Evolutionary conservation across 306 rosid genomes (phyloP).

Genomic region (Castanea crenata): DNA sequence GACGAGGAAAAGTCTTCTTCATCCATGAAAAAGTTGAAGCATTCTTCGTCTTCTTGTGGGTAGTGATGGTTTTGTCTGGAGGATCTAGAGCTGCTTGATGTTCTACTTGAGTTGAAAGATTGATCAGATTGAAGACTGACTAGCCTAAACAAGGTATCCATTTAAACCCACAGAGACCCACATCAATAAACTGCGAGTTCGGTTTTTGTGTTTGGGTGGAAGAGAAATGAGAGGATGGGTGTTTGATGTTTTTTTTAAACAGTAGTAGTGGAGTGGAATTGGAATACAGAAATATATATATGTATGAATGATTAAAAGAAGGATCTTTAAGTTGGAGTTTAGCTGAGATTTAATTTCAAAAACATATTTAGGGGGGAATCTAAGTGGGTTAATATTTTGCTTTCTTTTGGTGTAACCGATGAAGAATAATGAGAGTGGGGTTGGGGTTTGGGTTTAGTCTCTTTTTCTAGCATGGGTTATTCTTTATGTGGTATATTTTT

Average conservation of each 20-base stretch:
- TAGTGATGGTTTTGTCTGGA: constrained; percentile 45
- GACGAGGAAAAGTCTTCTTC: constrained; percentile 90
- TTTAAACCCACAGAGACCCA: constrained; percentile 50
- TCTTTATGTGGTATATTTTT: constrained; percentile 15
- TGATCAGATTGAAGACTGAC: constrained; percentile 72
- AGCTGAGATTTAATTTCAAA: constrained; percentile 20
- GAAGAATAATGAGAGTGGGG: constrained; percentile 40
- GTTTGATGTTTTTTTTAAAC: constrained; percentile 62
- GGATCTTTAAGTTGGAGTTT: constrained; percentile 33
- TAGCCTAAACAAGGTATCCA: constrained; percentile 96
- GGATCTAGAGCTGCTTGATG: constrained; percentile 78
- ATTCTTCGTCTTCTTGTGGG: constrained; percentile 69
- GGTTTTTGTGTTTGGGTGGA: constrained; percentile 10
- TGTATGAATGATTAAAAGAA: not conserved
- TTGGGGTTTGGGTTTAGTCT: constrained; percentile 8
- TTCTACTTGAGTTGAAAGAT: constrained; percentile 76
- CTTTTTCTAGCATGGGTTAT: constrained; percentile 28
- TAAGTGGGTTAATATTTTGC: constrained; percentile 19
- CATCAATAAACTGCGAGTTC: constrained; percentile 31
- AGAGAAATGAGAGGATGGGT: not conserved
- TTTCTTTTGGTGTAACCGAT: constrained; percentile 45
- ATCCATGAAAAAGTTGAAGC: constrained; percentile 98
- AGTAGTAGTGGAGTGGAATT: constrained; percentile 20
- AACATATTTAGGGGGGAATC: constrained; percentile 18
- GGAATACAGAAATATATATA: constrained; percentile 6